Base-by-base conservation (phyloP, 2,329 filamentous ascomycete species). In the Apiospora sp. region DNA sequence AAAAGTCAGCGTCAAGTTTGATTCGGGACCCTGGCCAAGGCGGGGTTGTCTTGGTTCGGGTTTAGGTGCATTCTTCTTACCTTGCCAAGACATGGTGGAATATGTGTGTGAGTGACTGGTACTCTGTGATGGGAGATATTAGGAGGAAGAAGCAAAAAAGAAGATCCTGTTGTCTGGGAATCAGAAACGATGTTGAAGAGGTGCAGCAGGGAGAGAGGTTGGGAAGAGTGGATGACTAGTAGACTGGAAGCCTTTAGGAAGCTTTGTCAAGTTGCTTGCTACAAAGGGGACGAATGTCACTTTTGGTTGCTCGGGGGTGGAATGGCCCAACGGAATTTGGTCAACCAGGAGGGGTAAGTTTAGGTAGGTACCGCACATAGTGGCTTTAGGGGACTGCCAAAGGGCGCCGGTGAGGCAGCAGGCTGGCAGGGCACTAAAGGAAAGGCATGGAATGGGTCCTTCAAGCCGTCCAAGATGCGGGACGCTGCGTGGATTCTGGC, bases 41-140 rank as follows among this genome's bases (percentile, higher is more conserved):
- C 49, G 49, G 46, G 68, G 46, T 70, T 70, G 68, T 30, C n/a
- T n/a, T 70, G 48, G 48, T 70, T 70, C 48, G n/a, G 68, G 48
- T 75, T 69, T 75, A 75, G 72, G 70, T 70, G 70, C 72, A 73
- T 72, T 43, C 80, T 79, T 80, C 83, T 78, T 83, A 93, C 92
- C 90, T 92, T 94, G 92, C 91, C 92, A 93, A 84, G 91, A 93
- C 92, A 93, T 92, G 81, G 78, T 73, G 72, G 68, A 68, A 68
- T 72, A 68, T 71, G 64, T 68, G 54, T 73, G 43, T 75, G 58
- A 5, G 30, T 41, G 58, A 41, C 58, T 41, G 58, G 70, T 67
- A 61, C 54, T 48, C 48, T 46, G 43, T 49, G 37, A 58, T 4
- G 54, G 34, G 34, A 24, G 46, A 61, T 68, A 71, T 37, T 44